Evolutionary conservation across 2,329 filamentous ascomycete species (phyloP), one percentile per base, ranked within the genome.

Genomic region (Neonectria coccinea): DNA sequence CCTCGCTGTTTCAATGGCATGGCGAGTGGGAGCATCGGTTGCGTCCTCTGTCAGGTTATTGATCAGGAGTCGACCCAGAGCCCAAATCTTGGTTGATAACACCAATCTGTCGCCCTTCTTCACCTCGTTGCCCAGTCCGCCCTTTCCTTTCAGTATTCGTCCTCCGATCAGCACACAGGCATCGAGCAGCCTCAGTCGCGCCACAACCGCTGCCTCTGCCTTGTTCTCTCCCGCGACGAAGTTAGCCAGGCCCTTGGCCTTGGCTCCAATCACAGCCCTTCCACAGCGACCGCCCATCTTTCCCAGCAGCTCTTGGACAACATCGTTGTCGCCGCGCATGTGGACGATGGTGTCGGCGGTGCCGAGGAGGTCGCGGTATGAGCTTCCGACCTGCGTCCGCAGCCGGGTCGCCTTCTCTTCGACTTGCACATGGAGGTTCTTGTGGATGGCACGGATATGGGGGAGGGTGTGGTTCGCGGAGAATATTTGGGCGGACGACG

Each of bases 311-410:
- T 84, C 82, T 78, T 97, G 93, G 16, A 93, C 91, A 12, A 84
- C 81, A 65, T 90, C 87, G 81, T 96, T 95, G 75, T 95, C 89
- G 42, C 80, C 80, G 70, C 93, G 91, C 93, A 98, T 97, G 65
- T 90, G 87, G 59, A 97, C 91, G 70, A 98, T 98, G n/a, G 90
- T 90, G 80, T 97, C 94, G 59, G 95, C 95, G 0, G 95, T 97
- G 56, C 92, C 92, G 27, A 98, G 88, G 9, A 98, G 88, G 73
- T 96, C 93, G 70, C 95, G 92, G 79, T 98, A 98, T 74, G 86
- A 89, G 63, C 82, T 84, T 69, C 88, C 88, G 66, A 91, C 88
- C 75, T 89, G 86, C 18, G 85, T 88, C 70, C 88, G 87, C 73
- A 91, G 82, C 33, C 88, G 87, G 54, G 81, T 82, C 36, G 87